Evolutionary conservation across 78 protist species (phyloP).

Genomic region (Dictyostelium intermedium): DNA sequence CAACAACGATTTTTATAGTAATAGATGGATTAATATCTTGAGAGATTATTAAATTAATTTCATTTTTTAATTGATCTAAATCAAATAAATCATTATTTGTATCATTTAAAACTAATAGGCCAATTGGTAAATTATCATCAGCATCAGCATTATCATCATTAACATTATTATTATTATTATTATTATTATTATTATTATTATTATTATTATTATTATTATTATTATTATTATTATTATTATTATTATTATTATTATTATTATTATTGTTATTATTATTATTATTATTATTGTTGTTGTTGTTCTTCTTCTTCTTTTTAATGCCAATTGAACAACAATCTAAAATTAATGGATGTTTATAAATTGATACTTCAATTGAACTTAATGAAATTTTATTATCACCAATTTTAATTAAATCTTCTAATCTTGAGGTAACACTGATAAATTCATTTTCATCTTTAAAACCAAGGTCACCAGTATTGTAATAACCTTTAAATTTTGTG

Average conservation of each 20-base stretch:
- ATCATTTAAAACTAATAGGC: not conserved
- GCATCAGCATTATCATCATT: too few species aligned
- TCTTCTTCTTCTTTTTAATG: too few species aligned
- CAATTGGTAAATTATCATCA: not conserved
- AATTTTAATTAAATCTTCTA: constrained; percentile 91
- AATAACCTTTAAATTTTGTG: constrained; percentile 44
- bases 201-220: too few species aligned
- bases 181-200: too few species aligned
- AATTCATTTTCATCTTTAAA: constrained; percentile 45
- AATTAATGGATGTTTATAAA: constrained; percentile 72
- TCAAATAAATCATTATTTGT: not conserved
- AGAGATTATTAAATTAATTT: not conserved
- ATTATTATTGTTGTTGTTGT: too few species aligned
- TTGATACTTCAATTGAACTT: constrained; percentile 84
- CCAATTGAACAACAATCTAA: too few species aligned
- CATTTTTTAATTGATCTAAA: not conserved
- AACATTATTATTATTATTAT: too few species aligned
- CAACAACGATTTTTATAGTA: not conserved
- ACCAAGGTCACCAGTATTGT: constrained; percentile 86
- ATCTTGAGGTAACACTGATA: constrained; percentile 73
- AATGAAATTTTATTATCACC: constrained; percentile 87
- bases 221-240: too few species aligned
- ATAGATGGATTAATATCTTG: not conserved
- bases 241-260: too few species aligned
- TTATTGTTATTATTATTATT: too few species aligned